Evolutionary conservation across 495 filamentous ascomycete genomes (phyloP), one percentile per base, ranked within the genome.

Genomic region (Chaetomium tenue): DNA sequence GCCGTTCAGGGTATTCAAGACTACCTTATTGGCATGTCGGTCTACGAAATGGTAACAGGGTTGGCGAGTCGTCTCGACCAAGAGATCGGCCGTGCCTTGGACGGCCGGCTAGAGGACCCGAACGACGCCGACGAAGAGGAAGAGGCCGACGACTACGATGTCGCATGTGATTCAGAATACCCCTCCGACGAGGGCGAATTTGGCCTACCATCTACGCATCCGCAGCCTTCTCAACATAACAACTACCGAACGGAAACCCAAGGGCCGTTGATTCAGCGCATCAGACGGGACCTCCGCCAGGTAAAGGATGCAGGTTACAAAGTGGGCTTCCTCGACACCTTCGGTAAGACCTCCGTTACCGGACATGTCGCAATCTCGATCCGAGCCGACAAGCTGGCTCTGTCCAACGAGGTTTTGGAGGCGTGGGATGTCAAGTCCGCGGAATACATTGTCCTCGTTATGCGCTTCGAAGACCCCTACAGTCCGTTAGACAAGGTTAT

Each of bases 381-480:
- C 52, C 87, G 86, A 1, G 82, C 91, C 55, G 75, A 78, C 0
- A 89, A 89, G 65, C 82, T 97, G 2, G 87, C 83, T 2, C 84
- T 98, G 30, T 91, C 91, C 3, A 81, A 89, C 30, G 90, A 93
- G 65, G 89, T 85, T 1, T 81, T 89, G 75, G 82, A 86, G 66
- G 89, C 91, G 16, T 98, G 93, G 93, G 79, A 87, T 58, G 73
- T 98, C 20, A 70, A 83, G 16, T 72, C 77, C 0, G 73, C 77
- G 0, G 86, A 95, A 28, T 94, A 94, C 69, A 72, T 97, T 48
- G 84, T 95, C 7, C 78, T 96, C 7, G 80, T 97, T 16, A 81
- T 96, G n/a, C 82, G 84, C 54, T 93, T 88, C 67, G 74, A 78
- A 0, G 67, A 71, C 30, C 78, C 75, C 0, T 97, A 96, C 75